A percentile compares a stretch with the other conserved stretches of the same genome.
phyloP scores from a whole-genome alignment of 306 rosid genomes.

The Canavalia gladiata region DNA sequence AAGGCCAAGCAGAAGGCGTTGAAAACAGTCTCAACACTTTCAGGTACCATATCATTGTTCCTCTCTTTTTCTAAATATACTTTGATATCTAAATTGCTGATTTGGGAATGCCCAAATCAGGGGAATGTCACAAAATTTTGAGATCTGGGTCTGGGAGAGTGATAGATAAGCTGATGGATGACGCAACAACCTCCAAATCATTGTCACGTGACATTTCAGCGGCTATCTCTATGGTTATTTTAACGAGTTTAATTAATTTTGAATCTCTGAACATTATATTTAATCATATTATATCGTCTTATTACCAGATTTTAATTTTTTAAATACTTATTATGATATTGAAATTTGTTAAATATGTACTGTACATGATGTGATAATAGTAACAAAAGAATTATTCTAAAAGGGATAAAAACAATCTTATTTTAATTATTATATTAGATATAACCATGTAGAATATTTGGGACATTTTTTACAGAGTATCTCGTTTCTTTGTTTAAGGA shows the following conservation, averaged over 20 bases:
- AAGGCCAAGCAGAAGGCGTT: slow-evolving; percentile 93
- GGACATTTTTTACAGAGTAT: slow-evolving; percentile 2
- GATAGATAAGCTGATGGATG: slow-evolving; percentile 25
- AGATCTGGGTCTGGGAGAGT: slow-evolving; percentile 44
- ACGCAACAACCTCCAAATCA: slow-evolving; percentile 41
- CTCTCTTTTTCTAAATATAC: neutral
- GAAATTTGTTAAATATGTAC: neutral
- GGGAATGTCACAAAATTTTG: slow-evolving; percentile 41
- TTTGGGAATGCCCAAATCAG: slow-evolving; percentile 36
- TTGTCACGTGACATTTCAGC: slow-evolving; percentile 36
- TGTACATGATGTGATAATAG: neutral
- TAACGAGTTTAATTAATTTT: neutral
- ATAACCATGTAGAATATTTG: neutral
- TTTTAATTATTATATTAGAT: slow-evolving; percentile 21
- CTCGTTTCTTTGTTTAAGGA: neutral
- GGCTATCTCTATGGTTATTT: neutral
- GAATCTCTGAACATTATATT: neutral
- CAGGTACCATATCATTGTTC: slow-evolving; percentile 65
- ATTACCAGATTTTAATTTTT: neutral
- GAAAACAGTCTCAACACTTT: slow-evolving; percentile 83
- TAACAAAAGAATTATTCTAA: neutral
- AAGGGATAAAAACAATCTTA: neutral
- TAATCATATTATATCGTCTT: slow-evolving; percentile 2
- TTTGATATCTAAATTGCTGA: slow-evolving; percentile 15
- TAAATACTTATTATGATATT: neutral